These are phyloP conservation scores for Botrytis byssoidea DNA, from an alignment of 2,329 filamentous ascomycete genomes.

Conservation along the genomic window DNA sequence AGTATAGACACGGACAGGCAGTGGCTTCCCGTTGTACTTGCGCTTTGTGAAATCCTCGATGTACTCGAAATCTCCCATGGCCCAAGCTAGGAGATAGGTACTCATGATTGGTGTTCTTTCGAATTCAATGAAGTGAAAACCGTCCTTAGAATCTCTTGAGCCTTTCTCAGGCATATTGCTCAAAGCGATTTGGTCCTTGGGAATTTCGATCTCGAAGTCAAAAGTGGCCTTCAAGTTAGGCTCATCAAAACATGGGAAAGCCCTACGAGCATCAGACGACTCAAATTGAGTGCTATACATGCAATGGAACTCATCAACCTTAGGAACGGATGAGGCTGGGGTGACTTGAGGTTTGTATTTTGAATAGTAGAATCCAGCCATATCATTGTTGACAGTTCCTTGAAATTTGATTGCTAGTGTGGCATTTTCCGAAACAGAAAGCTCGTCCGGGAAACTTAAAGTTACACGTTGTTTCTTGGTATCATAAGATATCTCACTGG, in stretches of 20 bases:
- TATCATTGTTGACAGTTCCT: slow-evolving; percentile 82
- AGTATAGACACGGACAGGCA: slow-evolving; percentile 94
- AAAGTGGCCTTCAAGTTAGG: slow-evolving; percentile 96
- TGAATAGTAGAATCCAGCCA: slow-evolving; percentile 91
- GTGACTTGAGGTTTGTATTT: slow-evolving; percentile 82
- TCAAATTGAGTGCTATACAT: slow-evolving; percentile 98
- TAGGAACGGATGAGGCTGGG: slow-evolving; percentile 74
- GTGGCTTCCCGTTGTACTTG: slow-evolving; percentile 84
- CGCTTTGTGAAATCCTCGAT: slow-evolving; percentile 88
- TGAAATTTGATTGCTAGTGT: slow-evolving; percentile 70
- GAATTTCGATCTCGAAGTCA: slow-evolving; percentile 89
- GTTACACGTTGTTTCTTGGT: slow-evolving; percentile 80
- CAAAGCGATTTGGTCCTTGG: slow-evolving; percentile 80
- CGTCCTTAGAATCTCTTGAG: slow-evolving; percentile 56
- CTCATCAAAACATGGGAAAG: slow-evolving; percentile 98
- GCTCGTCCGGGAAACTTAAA: slow-evolving; percentile 70
- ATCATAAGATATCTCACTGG: slow-evolving; percentile 74
- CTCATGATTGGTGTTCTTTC: slow-evolving; percentile 83
- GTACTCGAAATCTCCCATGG: slow-evolving; percentile 94
- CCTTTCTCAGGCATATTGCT: slow-evolving; percentile 94
- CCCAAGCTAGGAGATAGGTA: slow-evolving; percentile 89
- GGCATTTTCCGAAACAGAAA: slow-evolving; percentile 66
- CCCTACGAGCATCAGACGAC: slow-evolving; percentile 88
- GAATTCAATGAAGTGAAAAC: slow-evolving; percentile 74
- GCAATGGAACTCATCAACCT: slow-evolving; percentile 63